These are phyloP conservation scores for Dioszegia crocea DNA, from an alignment of 768 basidiomycete genomes.

Conservation along the genomic window DNA sequence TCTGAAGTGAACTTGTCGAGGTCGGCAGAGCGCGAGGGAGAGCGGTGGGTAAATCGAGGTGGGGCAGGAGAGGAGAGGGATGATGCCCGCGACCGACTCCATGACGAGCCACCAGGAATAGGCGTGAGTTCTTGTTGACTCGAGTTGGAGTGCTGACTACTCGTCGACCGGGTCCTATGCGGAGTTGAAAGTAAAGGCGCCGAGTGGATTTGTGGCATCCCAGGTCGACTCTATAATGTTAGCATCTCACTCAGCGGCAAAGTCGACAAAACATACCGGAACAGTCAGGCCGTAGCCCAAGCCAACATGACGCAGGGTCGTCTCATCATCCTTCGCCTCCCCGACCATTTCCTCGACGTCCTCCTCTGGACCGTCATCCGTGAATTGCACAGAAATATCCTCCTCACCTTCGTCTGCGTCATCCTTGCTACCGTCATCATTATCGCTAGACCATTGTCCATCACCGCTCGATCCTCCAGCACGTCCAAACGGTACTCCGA, in stretches of 20 bases:
- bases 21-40: slow-evolving; percentile 46
- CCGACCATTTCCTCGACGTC: slow-evolving; percentile 30
- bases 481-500: slow-evolving; percentile 10
- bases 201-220: not conserved
- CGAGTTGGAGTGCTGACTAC: not conserved
- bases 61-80: slow-evolving; percentile 42
- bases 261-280: not conserved
- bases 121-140: not conserved
- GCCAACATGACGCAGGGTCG: slow-evolving; percentile 7
- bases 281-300: slow-evolving; percentile 5
- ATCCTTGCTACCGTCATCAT: not conserved
- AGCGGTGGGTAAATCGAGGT: slow-evolving; percentile 31
- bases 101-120: not conserved
- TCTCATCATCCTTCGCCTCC: too few species aligned
- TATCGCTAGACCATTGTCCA: not conserved
- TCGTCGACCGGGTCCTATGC: not conserved
- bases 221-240: not conserved
- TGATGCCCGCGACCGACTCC: slow-evolving; percentile 21
- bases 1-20: slow-evolving; percentile 43
- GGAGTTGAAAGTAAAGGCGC: slow-evolving; percentile 1
- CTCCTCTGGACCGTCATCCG: slow-evolving; percentile 14
- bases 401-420: slow-evolving; percentile 1
- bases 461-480: slow-evolving; percentile 29
- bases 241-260: not conserved
- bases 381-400: not conserved